These are phyloP conservation scores for Suillus alpinus DNA, from an alignment of 768 basidiomycete species.

Conservation along the genomic window DNA sequence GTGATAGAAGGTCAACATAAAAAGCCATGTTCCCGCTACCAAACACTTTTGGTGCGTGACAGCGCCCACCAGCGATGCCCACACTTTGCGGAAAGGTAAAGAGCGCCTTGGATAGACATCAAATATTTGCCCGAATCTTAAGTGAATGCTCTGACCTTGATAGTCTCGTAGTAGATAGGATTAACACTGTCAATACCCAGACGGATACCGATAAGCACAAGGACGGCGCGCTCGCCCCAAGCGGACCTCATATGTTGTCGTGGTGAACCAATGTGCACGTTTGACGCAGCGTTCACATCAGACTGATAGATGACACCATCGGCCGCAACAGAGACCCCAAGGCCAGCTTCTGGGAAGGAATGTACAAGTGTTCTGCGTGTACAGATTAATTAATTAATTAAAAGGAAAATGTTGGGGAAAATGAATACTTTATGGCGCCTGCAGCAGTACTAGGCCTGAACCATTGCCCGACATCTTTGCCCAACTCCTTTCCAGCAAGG, in stretches of 20 bases:
- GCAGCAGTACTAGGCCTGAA: conserved; percentile 98
- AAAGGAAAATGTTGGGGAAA: background rate
- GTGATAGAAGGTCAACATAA: too few relatives aligned
- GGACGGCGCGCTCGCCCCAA: conserved; percentile 85
- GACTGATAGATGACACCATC: conserved; percentile 83
- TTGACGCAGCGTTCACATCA: conserved; percentile 81
- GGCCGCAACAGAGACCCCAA: conserved; percentile 79
- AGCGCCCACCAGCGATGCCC: conserved; percentile 94
- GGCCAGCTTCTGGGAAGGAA: conserved; percentile 73
- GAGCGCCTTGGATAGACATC: conserved; percentile 50
- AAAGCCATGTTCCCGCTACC: too few relatives aligned
- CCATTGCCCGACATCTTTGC: conserved; percentile 96
- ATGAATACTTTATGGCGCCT: conserved; percentile 82
- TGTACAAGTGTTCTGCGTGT: conserved; percentile 67
- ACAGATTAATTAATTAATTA: conserved; percentile 6
- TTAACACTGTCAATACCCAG: conserved; percentile 93
- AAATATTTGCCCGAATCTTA: background rate
- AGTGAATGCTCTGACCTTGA: conserved; percentile 50
- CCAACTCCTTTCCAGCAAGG: conserved; percentile 88
- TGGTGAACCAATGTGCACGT: conserved; percentile 28
- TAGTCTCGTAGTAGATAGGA: conserved; percentile 87
- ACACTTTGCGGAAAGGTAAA: conserved; percentile 95
- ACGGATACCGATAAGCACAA: conserved; percentile 83
- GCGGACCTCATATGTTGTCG: conserved; percentile 27
- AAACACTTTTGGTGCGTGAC: too few relatives aligned